Evolutionary conservation across 352 stramenopile genomes (phyloP), one percentile per base, ranked within the genome.

Genomic region (Globisporangium viniferum): DNA sequence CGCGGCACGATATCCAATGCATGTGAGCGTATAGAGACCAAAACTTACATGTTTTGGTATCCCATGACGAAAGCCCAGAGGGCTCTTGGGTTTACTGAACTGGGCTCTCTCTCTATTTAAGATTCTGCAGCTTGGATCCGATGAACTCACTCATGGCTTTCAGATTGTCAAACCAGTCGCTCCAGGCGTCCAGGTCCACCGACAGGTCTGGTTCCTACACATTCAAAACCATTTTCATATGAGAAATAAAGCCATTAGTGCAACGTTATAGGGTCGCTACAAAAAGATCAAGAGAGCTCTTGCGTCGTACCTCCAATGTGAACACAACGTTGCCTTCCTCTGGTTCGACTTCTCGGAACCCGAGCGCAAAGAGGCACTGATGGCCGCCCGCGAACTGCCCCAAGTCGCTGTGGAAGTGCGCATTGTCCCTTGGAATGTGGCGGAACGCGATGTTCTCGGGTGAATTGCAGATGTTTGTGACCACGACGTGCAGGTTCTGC

Each of bases 141-240:
- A 87, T 64, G n/a, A 84, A 61, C 39, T 72, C 76, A 62, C 82
- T 81, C 79, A 93, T 84, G 36, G 75, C 80, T 66, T 88, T 92
- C 14, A 95, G 69, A 20, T 71, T 73, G 44, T 94, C 84, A 68
- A 94, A 95, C 88, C 88, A 95, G 39, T 73, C 68, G 66, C 83
- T 95, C 88, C 88, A 95, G 14, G 73, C 75, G 66, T 95, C 83
- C 24, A 95, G 68, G 70, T 95, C 88, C 61, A 79, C 73, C 6
- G 76, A 80, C 62, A 95, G 67, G 60, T 95, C 80, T 0, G 88
- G 86, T 64, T 95, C 86, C 80, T 93, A 57, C n/a, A 3, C 36
- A 14, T 63, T 22, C 24, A 66, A 1, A 27, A 71, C 22, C n/a
- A 39, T 59, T 41, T 59, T 29, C 18, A 59, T 20, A 59, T n/a